Evolutionary conservation across 805 yeast species (phyloP).

Genomic region (Saccharomycopsis sp.): DNA sequence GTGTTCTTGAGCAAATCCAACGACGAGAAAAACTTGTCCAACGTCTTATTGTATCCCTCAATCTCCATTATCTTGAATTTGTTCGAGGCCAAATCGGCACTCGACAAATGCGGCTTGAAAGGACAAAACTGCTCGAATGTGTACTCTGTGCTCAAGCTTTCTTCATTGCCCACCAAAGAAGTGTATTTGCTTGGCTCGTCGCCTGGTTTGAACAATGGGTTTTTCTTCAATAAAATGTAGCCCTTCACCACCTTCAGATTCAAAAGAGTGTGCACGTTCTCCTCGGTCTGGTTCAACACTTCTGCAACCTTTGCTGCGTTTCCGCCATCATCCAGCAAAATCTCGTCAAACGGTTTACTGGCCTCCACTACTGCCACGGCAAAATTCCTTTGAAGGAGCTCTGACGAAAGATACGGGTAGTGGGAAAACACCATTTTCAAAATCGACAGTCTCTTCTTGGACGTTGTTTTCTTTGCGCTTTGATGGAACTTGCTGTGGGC

Average conservation of each 20-base stretch:
- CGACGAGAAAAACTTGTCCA: conserved; percentile 79
- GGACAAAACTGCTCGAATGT: conserved; percentile 65
- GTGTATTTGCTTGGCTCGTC: conserved; percentile 25
- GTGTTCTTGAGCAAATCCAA: conserved; percentile 76
- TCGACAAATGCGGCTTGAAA: conserved; percentile 41
- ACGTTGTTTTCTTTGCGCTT: conserved; percentile 16
- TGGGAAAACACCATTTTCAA: conserved; percentile 62
- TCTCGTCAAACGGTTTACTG: conserved; percentile 33
- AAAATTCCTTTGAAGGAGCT: conserved; percentile 56
- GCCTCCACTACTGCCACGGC: conserved; percentile 35
- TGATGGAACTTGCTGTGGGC: conserved; percentile 14
- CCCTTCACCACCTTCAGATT: conserved; percentile 38
- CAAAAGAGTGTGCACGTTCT: conserved; percentile 33
- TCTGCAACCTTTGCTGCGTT: conserved; percentile 29
- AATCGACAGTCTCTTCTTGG: conserved; percentile 45
- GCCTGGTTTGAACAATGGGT: conserved; percentile 38
- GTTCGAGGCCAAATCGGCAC: conserved; percentile 23
- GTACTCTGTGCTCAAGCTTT: conserved; percentile 34
- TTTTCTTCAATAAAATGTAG: conserved; percentile 52
- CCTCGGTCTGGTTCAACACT: conserved; percentile 41
- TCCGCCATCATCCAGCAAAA: conserved; percentile 27
- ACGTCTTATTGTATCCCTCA: conserved; percentile 67
- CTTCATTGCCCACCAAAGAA: conserved; percentile 21
- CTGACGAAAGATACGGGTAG: conserved; percentile 70
- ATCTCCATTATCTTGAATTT: conserved; percentile 34